These are phyloP conservation scores for Meyerozyma sp. DNA, from an alignment of 1,139 yeast genomes.

Conservation along the genomic window DNA sequence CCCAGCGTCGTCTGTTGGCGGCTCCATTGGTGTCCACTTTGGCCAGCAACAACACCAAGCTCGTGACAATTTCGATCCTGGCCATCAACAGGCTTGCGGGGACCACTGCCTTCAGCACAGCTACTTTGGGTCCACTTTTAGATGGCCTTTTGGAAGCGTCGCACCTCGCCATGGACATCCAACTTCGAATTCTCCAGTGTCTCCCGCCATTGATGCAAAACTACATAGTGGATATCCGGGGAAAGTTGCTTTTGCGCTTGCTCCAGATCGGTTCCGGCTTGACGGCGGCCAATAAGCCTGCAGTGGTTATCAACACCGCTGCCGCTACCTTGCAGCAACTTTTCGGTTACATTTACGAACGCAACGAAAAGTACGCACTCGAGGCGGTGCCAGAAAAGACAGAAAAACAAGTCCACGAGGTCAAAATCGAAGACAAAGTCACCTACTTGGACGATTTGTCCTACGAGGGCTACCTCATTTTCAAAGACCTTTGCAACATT, in stretches of 20 bases:
- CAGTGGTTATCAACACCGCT: conserved; percentile 86
- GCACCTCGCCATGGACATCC: conserved; percentile 74
- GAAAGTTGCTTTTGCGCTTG: conserved; percentile 51
- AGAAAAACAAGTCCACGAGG: conserved; percentile 18
- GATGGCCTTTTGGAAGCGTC: conserved; percentile 71
- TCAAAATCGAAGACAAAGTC: conserved; percentile 38
- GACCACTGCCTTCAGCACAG: conserved; percentile 11
- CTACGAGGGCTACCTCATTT: conserved; percentile 64
- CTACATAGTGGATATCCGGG: conserved; percentile 54
- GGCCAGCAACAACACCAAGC: conserved; percentile 67
- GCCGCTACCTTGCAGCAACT: conserved; percentile 89
- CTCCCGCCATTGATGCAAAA: conserved; percentile 69
- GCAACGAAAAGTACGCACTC: conserved; percentile 16
- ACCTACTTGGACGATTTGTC: conserved; percentile 48
- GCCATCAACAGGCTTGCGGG: conserved; percentile 55
- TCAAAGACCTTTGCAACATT: conserved; percentile 65
- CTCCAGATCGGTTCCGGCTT: conserved; percentile 67
- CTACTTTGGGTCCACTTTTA: conserved; percentile 51
- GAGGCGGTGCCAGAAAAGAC: conserved; percentile 4
- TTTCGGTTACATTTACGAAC: conserved; percentile 71
- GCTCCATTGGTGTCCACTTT: conserved; percentile 73
- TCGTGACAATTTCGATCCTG: conserved; percentile 67
- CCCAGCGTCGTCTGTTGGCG: conserved; percentile 47
- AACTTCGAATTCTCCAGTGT: conserved; percentile 80
- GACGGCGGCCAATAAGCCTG: conserved; percentile 62